Base-by-base conservation (phyloP, 208 protist species). In the Naegleria gruberi region DNA sequence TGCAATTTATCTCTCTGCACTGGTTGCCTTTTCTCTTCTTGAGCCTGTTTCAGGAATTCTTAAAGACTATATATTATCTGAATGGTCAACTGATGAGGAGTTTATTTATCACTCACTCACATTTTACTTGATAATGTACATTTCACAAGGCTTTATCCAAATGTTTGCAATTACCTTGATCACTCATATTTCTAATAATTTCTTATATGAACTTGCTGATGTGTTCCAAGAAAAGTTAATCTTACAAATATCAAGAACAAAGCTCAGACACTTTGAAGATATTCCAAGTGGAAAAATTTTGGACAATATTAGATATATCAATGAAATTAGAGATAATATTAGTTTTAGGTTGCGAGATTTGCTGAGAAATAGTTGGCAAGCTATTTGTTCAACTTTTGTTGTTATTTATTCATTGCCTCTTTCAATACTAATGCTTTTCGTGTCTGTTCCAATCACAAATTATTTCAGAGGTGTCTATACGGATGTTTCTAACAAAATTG, bases 221-320 rank as follows among this genome's bases (percentile, higher is more conserved):
- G 23, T 82, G 0, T 19, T 97, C 57, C 95, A 97, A 86, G 41
- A 89, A 23, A 73, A 74, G 7, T 43, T 97, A n/a, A 92, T 97
- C 7, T n/a, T 87, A 30, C 94, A 93, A 23, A 90, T 97, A 8
- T 83, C 91, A 0, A 77, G 88, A 0, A 93, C 92, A n/a, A 95
- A 90, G 15, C 93, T 97, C 91, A 89, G 89, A 19, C 99, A 98
- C 91, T 99, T 98, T 93, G 97, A 99, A 90, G 95, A 93, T 4
- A 99, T 96, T 6, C 97, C 97, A 0, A 26, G 95, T 3, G 98
- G 98, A 2, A 95, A 97, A 43, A 95, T 99, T 44, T 43, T 99
- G 5, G 98, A 98, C 90, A 94, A 98, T 23, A 98, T 99, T 92
- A 95, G 93, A 26, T 96, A 96, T 57, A 98, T 99, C 88, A 94